phyloP scores from a whole-genome alignment of 2,329 filamentous ascomycete species.

The Zopfia rhizophila region DNA sequence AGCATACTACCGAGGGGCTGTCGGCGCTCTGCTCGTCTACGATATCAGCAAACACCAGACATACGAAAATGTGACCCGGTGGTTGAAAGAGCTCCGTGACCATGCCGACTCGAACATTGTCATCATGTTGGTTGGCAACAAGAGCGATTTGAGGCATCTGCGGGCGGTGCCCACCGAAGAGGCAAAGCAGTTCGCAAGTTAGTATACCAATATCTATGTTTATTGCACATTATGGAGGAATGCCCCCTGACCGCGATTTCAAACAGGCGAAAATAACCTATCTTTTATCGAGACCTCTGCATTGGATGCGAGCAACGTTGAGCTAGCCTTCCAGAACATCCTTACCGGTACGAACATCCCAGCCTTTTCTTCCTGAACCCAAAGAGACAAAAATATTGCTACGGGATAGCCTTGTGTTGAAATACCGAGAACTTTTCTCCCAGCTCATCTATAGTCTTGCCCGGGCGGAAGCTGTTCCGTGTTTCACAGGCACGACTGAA shows the following conservation, averaged over 20 bases:
- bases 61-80: conserved; percentile 98
- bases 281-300: conserved; percentile 99
- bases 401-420: no score
- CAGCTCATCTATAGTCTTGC: no score
- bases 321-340: conserved; percentile 99
- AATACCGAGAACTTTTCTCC: no score
- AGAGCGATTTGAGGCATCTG: conserved; percentile 99
- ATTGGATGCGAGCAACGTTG: conserved; percentile 98
- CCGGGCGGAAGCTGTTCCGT: no score
- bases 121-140: conserved; percentile 99
- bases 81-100: conserved; percentile 98
- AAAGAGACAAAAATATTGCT: no score
- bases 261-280: conserved; percentile 90
- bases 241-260: conserved; percentile 22
- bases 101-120: conserved; percentile 99
- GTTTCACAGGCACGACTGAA: no score
- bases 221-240: conserved; percentile 2
- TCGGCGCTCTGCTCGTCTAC: conserved; percentile 97
- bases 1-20: conserved; percentile 97
- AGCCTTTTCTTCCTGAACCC: no score
- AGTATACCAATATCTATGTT: conserved; percentile 53
- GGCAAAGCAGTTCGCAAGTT: conserved; percentile 97
- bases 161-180: conserved; percentile 97
- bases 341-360: conserved; percentile 94
- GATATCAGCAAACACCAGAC: conserved; percentile 99